These are phyloP conservation scores for Lentinula detonsa DNA, from an alignment of 768 basidiomycete species.

Conservation along the genomic window DNA sequence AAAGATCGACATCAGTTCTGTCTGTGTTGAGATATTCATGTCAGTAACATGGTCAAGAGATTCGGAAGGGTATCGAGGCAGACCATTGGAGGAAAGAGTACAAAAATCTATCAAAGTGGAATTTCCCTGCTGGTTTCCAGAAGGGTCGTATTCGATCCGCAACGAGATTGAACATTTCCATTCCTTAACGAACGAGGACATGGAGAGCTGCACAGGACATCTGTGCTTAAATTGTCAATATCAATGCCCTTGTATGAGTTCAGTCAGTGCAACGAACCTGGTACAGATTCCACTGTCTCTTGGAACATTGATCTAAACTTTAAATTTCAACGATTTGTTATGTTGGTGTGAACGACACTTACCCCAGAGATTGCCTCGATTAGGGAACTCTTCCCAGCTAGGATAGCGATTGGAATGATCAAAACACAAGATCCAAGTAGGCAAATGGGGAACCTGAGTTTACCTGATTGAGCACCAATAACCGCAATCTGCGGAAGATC, in stretches of 20 bases:
- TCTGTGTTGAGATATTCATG: conserved; percentile 22
- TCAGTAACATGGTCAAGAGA: background rate
- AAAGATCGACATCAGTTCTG: conserved; percentile 39
- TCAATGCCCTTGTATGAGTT: too few species aligned
- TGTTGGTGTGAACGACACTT: conserved; percentile 5
- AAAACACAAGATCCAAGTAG: background rate
- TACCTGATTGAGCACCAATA: conserved; percentile 38
- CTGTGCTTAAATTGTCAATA: conserved; percentile 5
- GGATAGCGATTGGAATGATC: background rate
- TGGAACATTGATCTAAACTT: conserved; percentile 48
- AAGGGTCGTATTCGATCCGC: background rate
- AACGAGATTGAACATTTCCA: background rate
- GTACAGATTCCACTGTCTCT: conserved; percentile 59
- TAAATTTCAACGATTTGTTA: background rate
- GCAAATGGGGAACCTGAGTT: conserved; percentile 4
- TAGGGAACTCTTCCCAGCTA: conserved; percentile 36
- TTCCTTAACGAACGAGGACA: conserved; percentile 10
- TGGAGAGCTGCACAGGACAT: conserved; percentile 15
- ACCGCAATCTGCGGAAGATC: conserved; percentile 29
- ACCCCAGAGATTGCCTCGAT: conserved; percentile 38
- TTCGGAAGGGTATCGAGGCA: background rate
- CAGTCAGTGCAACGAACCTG: conserved; percentile 24
- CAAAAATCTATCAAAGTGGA: background rate
- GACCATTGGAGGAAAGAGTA: background rate
- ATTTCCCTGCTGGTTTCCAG: background rate